phyloP scores from a whole-genome alignment of 2,329 filamentous ascomycete species.

The Aureobasidium leucospermi region DNA sequence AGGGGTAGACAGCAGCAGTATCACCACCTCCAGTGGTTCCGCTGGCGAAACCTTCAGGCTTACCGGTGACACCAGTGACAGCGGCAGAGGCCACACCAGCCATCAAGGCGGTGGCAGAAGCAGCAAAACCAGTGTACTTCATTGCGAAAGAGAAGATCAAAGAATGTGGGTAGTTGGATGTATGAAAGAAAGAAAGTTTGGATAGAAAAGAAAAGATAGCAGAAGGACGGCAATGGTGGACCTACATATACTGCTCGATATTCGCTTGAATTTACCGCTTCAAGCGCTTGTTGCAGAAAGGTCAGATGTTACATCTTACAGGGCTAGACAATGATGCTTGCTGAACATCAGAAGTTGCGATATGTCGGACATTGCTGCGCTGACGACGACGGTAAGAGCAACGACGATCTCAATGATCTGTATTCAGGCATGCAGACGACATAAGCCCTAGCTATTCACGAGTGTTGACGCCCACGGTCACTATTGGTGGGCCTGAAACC shows the following conservation, averaged over 20 bases:
- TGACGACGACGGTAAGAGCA: neutral
- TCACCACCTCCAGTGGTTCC: slow-evolving; percentile 53
- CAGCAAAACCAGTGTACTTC: slow-evolving; percentile 5
- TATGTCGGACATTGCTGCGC: neutral
- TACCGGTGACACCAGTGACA: slow-evolving; percentile 21
- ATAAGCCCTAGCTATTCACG: neutral
- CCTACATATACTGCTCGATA: neutral
- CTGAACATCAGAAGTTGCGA: neutral
- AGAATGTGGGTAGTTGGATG: neutral
- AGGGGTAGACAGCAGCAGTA: slow-evolving; percentile 47
- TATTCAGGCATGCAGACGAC: neutral
- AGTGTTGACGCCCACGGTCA: neutral
- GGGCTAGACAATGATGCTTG: neutral
- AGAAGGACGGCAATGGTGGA: neutral
- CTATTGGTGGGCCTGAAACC: neutral
- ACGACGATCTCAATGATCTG: neutral
- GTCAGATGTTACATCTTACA: neutral
- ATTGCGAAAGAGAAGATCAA: neutral
- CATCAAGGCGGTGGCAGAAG: slow-evolving; percentile 5
- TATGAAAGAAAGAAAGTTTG: neutral
- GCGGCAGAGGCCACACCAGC: neutral
- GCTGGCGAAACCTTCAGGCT: slow-evolving; percentile 39
- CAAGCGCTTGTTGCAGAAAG: neutral
- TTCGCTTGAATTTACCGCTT: neutral
- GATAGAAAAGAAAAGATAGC: neutral